Base-by-base conservation (phyloP, 2,329 filamentous ascomycete genomes). In the Chrysoporthe puriensis region DNA sequence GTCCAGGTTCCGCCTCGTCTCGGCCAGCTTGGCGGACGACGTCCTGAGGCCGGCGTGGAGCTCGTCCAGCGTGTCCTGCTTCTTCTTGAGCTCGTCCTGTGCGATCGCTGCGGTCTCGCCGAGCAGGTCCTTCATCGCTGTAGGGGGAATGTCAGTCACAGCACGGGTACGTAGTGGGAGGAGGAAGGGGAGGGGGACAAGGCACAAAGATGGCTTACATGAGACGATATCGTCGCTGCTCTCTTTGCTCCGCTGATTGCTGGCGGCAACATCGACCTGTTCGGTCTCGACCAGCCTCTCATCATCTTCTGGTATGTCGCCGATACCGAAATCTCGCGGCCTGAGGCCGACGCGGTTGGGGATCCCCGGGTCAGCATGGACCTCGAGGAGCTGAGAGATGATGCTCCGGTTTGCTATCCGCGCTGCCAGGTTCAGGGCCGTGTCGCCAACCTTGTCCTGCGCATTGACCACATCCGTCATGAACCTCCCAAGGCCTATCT, bases 381-480 rank as follows among this genome's bases (percentile, higher is more conserved):
- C 94, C 79, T 99, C 96, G 13, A 98, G 84, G 43, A 99, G 84
- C 76, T 99, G 96, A n/a, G 94, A 95, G 67, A 98, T 97, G 73
- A 99, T 97, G 74, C 93, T 96, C 66, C 91, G 86, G 76, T 97
- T 98, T 32, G 94, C 93, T 72, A 97, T 97, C 70, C 96, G 87
- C 1, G 96, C 94, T 1, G 95, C 96, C 70, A 98, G 90, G 73
- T 97, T 97, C 26, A 99, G 83, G 0, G 96, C 96, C 0, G 96
- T 99, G 75, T 99, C 97, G 0, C 96, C 96, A 44, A 92, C 91
- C 74, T 94, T 94, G 78, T 99, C 96, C 74, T 95, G 92, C 0
- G 94, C 91, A 74, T 99, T 98, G 69, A 99, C 95, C 77, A 99
- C 96, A 76, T 98, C 94, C 61, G 91, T 93, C 87, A 99, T 96